Base-by-base conservation (phyloP, 768 basidiomycete species). In the Xerocomus spinulosus region DNA sequence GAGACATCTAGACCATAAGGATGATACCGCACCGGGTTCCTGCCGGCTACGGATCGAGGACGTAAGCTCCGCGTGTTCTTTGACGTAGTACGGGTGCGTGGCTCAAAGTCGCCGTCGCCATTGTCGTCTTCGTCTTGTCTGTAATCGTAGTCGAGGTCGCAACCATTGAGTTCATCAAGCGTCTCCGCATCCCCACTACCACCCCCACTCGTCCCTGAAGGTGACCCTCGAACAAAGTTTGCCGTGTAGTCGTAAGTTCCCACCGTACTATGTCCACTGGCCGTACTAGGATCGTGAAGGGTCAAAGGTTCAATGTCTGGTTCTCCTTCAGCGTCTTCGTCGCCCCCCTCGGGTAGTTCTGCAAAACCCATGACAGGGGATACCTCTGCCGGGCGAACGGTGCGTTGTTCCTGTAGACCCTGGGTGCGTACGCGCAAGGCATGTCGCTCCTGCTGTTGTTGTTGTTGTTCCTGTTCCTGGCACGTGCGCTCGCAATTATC, bases 241-340 rank as follows among this genome's bases (percentile, higher is more conserved):
- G 41, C 52, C 30, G 54, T 8, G 52, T 58, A 68, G 41, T 56
- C 59, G 42, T 64, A 62, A 52, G 33, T 26, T 13, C 37, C 50
- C 17, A 41, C 67, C 65, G 60, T 61, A 51, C 55, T 62, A 67
- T 61, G 55, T 54, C 62, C 67, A 57, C 46, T 29, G 30, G 40
- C 21, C 21, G 50, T 44, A 37, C 39, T 41, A 45, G 44, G 35
- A 17, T 52, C 48, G 37, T 60, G 65, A 43, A 65, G 56, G 36
- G 43, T 53, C 50, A 67, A 62, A 45, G 67, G 57, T 29, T 60
- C 55, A 6, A 62, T 43, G 13, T 67, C 65, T 15, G 56, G 62
- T 37, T 67, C 67, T 1, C 67, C 69, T 26, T 70, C 70, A 3
- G 67, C 69, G 25, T 72, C 68, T 35, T 60, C 65, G n/a, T 71